phyloP scores from a whole-genome alignment of 164 flowering plant species.

The Berberis vulgaris region DNA sequence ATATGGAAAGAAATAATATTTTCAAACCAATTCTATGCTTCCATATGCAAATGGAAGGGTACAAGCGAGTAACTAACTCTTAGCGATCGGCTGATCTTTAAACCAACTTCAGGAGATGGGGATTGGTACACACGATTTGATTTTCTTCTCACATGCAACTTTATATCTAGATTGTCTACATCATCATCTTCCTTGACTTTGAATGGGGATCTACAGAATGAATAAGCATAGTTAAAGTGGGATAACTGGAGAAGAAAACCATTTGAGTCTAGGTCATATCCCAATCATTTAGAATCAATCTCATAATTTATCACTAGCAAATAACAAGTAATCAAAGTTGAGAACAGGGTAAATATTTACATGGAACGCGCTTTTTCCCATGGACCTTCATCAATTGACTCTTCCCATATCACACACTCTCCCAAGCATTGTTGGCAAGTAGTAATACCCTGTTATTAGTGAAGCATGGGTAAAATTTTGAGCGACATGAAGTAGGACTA shows the following conservation, averaged over 20 bases:
- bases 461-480: not conserved
- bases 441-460: constrained; percentile 48
- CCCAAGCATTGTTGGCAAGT: constrained; percentile 27
- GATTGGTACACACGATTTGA: constrained; percentile 76
- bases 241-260: no score
- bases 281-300: no score
- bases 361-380: constrained; percentile 89
- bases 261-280: no score
- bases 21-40: not conserved
- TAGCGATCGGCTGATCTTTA: constrained; percentile 85
- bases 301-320: not conserved
- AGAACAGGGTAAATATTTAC: constrained; percentile 22
- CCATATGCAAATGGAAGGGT: not conserved
- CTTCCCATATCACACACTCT: constrained; percentile 74
- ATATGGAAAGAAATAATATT: not conserved
- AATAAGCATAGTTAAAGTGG: not conserved
- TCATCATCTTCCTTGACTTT: constrained; percentile 95
- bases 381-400: constrained; percentile 83
- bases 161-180: constrained; percentile 81
- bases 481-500: no score
- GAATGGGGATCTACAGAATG: constrained; percentile 64
- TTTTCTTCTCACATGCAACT: constrained; percentile 50
- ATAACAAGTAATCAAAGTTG: not conserved
- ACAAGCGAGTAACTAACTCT: constrained; percentile 46
- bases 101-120: constrained; percentile 73